These are phyloP conservation scores for Kockiozyma suomiensis DNA, from an alignment of 805 yeast genomes.

Conservation along the genomic window DNA sequence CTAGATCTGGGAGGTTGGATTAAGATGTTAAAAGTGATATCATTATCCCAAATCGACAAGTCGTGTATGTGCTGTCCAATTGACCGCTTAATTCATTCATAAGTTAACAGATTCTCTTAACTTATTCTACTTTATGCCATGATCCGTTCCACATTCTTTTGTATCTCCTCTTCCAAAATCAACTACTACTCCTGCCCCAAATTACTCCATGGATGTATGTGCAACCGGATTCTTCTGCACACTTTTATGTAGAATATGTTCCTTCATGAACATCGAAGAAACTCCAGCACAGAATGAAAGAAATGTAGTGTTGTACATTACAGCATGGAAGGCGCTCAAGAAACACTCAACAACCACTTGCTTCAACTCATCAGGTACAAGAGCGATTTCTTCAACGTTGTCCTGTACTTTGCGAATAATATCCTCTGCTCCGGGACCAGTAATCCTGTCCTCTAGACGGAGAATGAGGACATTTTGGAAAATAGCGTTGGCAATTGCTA, in stretches of 20 bases:
- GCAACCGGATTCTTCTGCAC: constrained; percentile 5
- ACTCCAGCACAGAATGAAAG: constrained; percentile 25
- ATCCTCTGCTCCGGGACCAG: constrained; percentile 32
- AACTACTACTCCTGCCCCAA: neutral
- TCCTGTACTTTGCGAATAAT: constrained; percentile 29
- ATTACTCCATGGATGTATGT: constrained; percentile 2
- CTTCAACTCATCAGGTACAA: constrained; percentile 19
- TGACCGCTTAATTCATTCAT: no score
- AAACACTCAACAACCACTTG: constrained; percentile 21
- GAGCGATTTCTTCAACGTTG: constrained; percentile 23
- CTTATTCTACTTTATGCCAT: no score
- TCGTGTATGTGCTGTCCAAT: no score
- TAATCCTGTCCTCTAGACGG: constrained; percentile 32
- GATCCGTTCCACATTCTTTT: no score
- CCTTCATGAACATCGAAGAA: constrained; percentile 29
- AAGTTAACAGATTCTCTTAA: no score
- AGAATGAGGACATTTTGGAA: constrained; percentile 50
- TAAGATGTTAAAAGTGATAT: no score
- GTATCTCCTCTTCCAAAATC: neutral
- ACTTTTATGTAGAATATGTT: constrained; percentile 25
- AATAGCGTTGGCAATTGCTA: constrained; percentile 60
- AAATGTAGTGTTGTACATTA: constrained; percentile 25
- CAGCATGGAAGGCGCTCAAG: constrained; percentile 26
- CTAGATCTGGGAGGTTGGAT: no score
- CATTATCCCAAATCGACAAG: no score